Evolutionary conservation across 495 filamentous ascomycete genomes (phyloP).

Genomic region (Immersiella caudata): DNA sequence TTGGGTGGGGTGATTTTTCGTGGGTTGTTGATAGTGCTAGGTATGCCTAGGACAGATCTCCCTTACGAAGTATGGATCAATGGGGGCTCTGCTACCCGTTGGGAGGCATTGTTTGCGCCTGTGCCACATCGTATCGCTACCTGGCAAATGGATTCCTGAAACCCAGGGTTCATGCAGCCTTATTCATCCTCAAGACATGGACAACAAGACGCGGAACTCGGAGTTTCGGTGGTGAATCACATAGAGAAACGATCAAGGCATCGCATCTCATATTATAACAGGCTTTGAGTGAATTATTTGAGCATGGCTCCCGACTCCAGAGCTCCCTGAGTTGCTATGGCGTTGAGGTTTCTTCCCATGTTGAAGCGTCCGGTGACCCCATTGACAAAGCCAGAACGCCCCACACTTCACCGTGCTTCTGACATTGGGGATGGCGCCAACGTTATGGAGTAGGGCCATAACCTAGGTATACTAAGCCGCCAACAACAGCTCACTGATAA

Average conservation of each 20-base stretch:
- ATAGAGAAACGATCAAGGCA: background rate
- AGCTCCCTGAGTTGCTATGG: background rate
- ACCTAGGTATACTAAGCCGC: too few species aligned
- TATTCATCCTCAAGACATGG: background rate
- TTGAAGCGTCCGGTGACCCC: background rate
- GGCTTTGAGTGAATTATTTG: background rate
- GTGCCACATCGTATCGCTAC: background rate
- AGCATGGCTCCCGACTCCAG: background rate
- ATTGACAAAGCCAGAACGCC: conserved; percentile 2
- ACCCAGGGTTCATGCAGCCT: background rate
- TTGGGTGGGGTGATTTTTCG: background rate
- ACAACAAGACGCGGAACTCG: background rate
- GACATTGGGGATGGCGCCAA: background rate
- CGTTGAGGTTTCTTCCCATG: background rate
- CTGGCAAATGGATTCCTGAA: background rate
- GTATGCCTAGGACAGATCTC: background rate
- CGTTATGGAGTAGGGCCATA: background rate
- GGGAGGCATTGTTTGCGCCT: background rate
- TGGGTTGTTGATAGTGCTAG: background rate
- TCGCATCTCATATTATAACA: background rate
- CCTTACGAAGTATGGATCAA: background rate
- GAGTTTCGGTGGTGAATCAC: conserved; percentile 18
- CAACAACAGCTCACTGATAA: background rate
- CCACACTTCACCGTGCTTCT: background rate
- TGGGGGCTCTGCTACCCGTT: background rate